phyloP scores from a whole-genome alignment of 495 filamentous ascomycete genomes.

The Aspergillus kassunensis region DNA sequence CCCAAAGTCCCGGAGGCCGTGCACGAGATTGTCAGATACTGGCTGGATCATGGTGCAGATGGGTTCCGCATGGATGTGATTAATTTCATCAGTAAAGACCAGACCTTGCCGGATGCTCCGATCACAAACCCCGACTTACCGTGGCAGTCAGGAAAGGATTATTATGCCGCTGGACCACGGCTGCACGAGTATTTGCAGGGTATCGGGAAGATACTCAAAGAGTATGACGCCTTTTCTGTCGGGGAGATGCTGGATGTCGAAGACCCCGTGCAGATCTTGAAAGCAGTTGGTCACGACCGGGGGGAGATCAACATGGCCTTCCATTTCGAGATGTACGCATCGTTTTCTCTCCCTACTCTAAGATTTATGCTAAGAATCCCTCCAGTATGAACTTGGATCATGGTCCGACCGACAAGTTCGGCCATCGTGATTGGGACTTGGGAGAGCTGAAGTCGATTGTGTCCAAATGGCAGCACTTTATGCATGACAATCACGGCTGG shows the following conservation, averaged over 20 bases:
- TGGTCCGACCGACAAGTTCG: slow-evolving; percentile 31
- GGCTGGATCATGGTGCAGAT: slow-evolving; percentile 62
- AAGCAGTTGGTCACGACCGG: slow-evolving; percentile 51
- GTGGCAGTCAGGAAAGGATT: neutral
- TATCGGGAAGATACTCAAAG: neutral
- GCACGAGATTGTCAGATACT: slow-evolving; percentile 63
- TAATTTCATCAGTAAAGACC: slow-evolving; percentile 62
- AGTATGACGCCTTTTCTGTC: slow-evolving; percentile 48
- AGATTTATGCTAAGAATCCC: slow-evolving; percentile 4
- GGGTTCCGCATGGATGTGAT: slow-evolving; percentile 68
- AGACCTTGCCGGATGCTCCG: slow-evolving; percentile 56
- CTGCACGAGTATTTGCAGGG: neutral
- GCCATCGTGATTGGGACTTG: slow-evolving; percentile 28
- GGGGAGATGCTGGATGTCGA: slow-evolving; percentile 63
- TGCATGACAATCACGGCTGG: neutral
- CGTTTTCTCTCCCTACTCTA: neutral
- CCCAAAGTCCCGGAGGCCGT: slow-evolving; percentile 56
- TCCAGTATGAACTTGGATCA: slow-evolving; percentile 39
- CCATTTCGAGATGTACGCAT: neutral
- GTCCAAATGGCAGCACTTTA: neutral
- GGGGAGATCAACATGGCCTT: slow-evolving; percentile 32
- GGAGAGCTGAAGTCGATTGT: slow-evolving; percentile 32
- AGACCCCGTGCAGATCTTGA: slow-evolving; percentile 54
- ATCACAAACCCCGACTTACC: slow-evolving; percentile 23
- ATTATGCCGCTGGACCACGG: neutral